Percentiles rank a stretch among this genome's conserved stretches.
Evolutionary conservation across 2,329 filamentous ascomycete species (phyloP).

Genomic region (Cladosporium halotolerans): DNA sequence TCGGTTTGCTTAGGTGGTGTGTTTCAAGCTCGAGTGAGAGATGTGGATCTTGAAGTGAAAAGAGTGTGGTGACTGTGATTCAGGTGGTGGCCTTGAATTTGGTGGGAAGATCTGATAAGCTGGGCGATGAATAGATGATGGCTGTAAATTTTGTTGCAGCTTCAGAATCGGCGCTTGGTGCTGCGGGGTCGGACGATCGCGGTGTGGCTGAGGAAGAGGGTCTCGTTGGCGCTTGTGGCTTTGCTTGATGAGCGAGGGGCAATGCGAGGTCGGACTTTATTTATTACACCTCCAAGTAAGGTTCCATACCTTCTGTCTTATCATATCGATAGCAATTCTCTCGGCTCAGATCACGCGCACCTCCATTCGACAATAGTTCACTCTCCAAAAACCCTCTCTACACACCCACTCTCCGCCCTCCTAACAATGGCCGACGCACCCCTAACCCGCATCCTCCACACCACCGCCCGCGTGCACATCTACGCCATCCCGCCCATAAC

Average conservation of each 20-base stretch:
- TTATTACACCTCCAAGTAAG: too few species aligned
- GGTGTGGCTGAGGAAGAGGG: neutral
- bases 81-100: neutral
- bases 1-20: slow-evolving; percentile 24
- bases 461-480: slow-evolving; percentile 68
- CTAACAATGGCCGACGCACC: slow-evolving; percentile 1
- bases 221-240: neutral
- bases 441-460: slow-evolving; percentile 63
- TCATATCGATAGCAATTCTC: too few species aligned
- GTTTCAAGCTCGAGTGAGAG: neutral
- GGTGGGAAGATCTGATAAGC: neutral
- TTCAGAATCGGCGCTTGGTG: neutral
- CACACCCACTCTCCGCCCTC: too few species aligned
- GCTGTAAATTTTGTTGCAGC: neutral
- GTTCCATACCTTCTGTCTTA: too few species aligned
- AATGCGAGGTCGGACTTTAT: too few species aligned
- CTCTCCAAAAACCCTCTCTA: too few species aligned
- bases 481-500: slow-evolving; percentile 79
- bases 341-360: too few species aligned
- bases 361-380: too few species aligned
- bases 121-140: neutral
- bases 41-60: neutral
- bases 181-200: slow-evolving; percentile 5
- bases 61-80: neutral
- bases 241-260: slow-evolving; percentile 50